Percentiles rank a stretch among this genome's conserved stretches.
Evolutionary conservation across 1,284 basidiomycete species (phyloP).

Genomic region (Rhodofomes roseus): DNA sequence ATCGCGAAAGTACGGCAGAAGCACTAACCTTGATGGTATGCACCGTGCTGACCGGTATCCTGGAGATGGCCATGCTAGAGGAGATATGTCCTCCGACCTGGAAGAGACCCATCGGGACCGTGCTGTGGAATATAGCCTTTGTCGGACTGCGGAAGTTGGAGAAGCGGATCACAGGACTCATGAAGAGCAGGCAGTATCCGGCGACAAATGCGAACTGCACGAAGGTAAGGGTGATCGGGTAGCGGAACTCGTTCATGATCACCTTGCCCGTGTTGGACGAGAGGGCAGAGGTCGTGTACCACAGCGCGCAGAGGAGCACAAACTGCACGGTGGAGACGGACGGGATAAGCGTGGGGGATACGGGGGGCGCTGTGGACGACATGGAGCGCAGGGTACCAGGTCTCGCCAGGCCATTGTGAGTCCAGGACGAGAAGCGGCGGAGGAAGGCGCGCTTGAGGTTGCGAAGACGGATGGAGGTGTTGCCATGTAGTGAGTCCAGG

Average conservation of each 20-base stretch:
- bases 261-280: conserved; percentile 89
- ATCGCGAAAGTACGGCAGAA: neutral
- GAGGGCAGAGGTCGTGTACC: conserved; percentile 84
- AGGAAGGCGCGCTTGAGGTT: conserved; percentile 18
- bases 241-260: conserved; percentile 83
- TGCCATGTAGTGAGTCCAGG: conserved; percentile 6
- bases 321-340: conserved; percentile 41
- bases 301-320: conserved; percentile 67
- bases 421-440: conserved; percentile 17
- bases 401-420: conserved; percentile 5
- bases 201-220: conserved; percentile 96
- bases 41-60: conserved; percentile 95
- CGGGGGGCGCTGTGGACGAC: conserved; percentile 3
- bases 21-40: conserved; percentile 93
- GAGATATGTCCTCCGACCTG: conserved; percentile 97
- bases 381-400: conserved; percentile 7
- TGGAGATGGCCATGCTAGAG: conserved; percentile 92
- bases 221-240: conserved; percentile 92
- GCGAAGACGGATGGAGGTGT: conserved; percentile 12
- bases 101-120: conserved; percentile 92
- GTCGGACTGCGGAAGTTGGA: conserved; percentile 69
- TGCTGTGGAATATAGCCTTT: conserved; percentile 69
- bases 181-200: conserved; percentile 78
- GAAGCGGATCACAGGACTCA: conserved; percentile 68
- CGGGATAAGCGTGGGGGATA: conserved; percentile 15